Evolutionary conservation across 2,329 filamentous ascomycete species (phyloP), one percentile per base, ranked within the genome.

Genomic region (Trichothecium roseum): DNA sequence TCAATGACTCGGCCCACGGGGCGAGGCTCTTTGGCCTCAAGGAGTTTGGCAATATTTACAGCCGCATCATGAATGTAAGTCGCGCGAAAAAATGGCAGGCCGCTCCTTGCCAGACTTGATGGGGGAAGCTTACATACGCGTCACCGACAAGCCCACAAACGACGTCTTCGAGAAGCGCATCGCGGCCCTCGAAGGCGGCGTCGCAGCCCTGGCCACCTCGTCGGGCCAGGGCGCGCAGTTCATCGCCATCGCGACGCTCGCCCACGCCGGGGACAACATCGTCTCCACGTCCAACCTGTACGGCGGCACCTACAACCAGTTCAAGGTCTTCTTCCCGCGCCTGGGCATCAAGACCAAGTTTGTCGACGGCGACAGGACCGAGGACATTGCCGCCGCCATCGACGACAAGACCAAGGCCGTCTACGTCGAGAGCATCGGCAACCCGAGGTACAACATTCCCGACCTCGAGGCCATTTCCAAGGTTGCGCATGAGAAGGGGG

Each of bases 11-110:
- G 35, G 89, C 87, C 34, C 91, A 96, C 53, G 91, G 86, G 42
- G 91, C 91, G 37, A 80, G 87, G 57, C 80, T 98, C 29, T 98
- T 98, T 56, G 84, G 86, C 55, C 84, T 98, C 60, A 93, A 96
- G 67, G 87, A 96, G 64, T 83, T 85, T 51, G 91, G 88, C 62
- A 96, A 96, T 65, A 94, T 96, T 59, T 98, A 98, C 72, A 91
- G 81, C 58, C 85, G 91, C 45, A 87, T 98, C 51, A 86, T 84
- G 82, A 95, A 96, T 62, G 84, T 86, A 53, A 54, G 74, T 61
- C 12, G 13, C 18, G 16, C 18, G 6, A 12, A 29, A 8, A 22
- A 9, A 39, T 17, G 9, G 5, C 15, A 39, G 35, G 4, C 32
- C 12, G 28, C 14, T n/a, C n/a, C n/a, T n/a, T n/a, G n/a, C n/a